phyloP scores from a whole-genome alignment of 179 eudicot genomes.

The Amaranthus tricolor region DNA sequence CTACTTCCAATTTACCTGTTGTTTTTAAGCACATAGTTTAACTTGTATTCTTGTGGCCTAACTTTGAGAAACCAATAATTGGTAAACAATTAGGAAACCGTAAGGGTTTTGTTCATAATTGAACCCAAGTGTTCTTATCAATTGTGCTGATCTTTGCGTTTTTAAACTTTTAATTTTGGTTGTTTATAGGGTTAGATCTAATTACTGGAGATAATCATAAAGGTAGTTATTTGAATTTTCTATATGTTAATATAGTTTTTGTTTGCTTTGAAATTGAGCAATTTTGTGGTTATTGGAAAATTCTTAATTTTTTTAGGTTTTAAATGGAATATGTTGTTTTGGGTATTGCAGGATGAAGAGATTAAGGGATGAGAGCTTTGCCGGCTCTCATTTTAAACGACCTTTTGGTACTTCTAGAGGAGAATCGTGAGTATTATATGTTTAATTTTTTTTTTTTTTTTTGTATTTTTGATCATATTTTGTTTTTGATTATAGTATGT shows the following conservation, averaged over 20 bases:
- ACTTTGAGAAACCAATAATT: not conserved
- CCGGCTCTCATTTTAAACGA: constrained; percentile 65
- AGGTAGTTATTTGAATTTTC: not conserved
- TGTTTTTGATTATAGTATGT: not conserved
- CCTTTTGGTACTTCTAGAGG: constrained; percentile 59
- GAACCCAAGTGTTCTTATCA: not conserved
- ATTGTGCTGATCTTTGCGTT: constrained; percentile 22
- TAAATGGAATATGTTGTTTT: constrained; percentile 21
- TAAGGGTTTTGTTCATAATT: not conserved
- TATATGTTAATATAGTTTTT: not conserved
- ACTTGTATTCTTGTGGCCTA: not conserved
- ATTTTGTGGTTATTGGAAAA: constrained; percentile 18
- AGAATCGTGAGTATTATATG: constrained; percentile 56
- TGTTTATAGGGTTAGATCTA: constrained; percentile 28
- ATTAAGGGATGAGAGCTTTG: constrained; percentile 63
- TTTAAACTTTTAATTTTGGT: constrained; percentile 7
- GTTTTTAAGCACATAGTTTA: not conserved
- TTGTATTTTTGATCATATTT: constrained; percentile 25
- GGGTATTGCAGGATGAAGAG: constrained; percentile 72
- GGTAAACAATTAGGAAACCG: not conserved
- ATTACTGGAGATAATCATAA: constrained; percentile 10
- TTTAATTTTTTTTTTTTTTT: constrained; percentile 3
- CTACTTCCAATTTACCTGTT: not conserved
- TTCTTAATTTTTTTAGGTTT: not conserved
- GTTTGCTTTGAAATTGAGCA: constrained; percentile 23